phyloP scores from a whole-genome alignment of 345 rosid species.

The Moricandia moricandioides region DNA sequence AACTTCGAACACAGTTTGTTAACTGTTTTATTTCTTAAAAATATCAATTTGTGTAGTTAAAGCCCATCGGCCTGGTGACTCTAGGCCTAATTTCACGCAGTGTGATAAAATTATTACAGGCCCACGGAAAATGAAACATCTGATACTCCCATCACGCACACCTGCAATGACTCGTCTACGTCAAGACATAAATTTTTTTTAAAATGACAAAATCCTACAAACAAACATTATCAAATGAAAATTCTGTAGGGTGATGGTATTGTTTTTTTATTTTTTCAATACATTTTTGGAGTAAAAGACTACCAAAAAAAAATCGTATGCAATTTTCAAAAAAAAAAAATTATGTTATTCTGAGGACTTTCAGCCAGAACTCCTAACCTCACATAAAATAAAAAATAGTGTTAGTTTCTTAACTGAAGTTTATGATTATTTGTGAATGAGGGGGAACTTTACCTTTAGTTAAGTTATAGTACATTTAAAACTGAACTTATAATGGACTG shows the following conservation, averaged over 20 bases:
- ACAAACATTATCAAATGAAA: background rate
- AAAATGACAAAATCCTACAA: background rate
- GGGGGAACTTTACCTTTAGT: background rate
- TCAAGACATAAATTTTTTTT: background rate
- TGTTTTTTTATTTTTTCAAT: background rate
- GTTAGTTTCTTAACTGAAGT: background rate
- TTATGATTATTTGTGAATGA: background rate
- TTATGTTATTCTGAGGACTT: background rate
- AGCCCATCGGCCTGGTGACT: background rate
- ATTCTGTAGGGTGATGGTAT: background rate
- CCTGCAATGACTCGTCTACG: background rate
- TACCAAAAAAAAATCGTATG: background rate
- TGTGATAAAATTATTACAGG: background rate
- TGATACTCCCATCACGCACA: background rate
- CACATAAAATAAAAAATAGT: background rate
- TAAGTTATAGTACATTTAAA: background rate
- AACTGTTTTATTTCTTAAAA: background rate
- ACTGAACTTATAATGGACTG: background rate
- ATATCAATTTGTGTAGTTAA: background rate
- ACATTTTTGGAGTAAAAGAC: no score
- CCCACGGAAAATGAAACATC: background rate
- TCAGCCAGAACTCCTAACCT: background rate
- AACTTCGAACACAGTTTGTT: background rate
- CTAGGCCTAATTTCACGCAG: background rate
- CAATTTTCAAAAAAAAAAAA: background rate